Evolutionary conservation across 176 grass and related monocot genomes (phyloP).

Genomic region (Poa pratensis): DNA sequence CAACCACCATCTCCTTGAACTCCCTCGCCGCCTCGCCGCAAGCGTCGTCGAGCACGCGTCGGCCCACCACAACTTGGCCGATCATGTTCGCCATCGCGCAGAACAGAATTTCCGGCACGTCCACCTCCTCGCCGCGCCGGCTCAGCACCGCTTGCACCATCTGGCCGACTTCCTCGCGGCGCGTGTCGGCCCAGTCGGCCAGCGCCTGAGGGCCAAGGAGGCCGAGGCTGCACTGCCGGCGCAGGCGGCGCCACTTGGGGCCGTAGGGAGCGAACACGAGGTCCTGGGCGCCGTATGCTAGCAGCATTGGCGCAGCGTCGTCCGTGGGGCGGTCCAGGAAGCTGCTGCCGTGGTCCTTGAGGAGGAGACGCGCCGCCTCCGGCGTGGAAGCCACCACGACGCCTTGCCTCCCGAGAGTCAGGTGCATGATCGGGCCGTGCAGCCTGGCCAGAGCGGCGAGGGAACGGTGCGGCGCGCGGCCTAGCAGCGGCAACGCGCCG

Average conservation of each 20-base stretch:
- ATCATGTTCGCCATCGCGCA: conserved; percentile 1
- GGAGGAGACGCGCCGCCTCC: neutral
- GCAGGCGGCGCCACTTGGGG: conserved; percentile 11
- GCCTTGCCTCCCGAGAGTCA: neutral
- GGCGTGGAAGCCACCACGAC: conserved; percentile 13
- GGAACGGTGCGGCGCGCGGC: neutral
- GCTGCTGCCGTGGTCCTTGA: neutral
- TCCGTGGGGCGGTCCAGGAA: neutral
- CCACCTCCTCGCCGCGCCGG: neutral
- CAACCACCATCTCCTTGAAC: conserved; percentile 17
- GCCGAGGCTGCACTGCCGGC: conserved; percentile 2
- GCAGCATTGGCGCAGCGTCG: neutral
- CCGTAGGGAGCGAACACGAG: conserved; percentile 7
- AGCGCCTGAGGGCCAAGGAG: conserved; percentile 10
- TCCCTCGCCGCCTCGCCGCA: neutral
- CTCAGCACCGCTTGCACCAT: neutral
- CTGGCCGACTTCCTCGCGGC: neutral
- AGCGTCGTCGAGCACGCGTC: neutral
- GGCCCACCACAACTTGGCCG: neutral
- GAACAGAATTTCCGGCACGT: conserved; percentile 2
- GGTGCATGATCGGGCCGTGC: conserved; percentile 5
- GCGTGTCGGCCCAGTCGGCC: neutral
- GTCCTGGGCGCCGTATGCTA: neutral
- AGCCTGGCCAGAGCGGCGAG: neutral
- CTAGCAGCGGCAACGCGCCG: conserved; percentile 3